These are phyloP conservation scores for Globisporangium uncinulatum DNA, from an alignment of 352 stramenopile species.

Conservation along the genomic window DNA sequence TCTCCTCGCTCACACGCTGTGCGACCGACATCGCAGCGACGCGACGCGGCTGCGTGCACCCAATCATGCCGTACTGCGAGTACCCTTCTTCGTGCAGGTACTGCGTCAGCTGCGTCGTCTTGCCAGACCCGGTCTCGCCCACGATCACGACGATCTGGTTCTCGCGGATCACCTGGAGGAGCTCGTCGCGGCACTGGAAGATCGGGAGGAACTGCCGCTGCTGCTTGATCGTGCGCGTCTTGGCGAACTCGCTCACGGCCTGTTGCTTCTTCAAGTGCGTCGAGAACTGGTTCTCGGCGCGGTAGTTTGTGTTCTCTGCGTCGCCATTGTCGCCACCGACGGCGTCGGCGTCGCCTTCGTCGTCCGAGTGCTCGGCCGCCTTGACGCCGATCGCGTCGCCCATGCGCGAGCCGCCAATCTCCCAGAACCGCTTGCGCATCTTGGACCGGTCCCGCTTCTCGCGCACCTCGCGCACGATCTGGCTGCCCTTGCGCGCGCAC, in stretches of 20 bases:
- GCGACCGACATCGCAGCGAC: constrained; percentile 99
- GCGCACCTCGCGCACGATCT: constrained; percentile 68
- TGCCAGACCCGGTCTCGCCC: constrained; percentile 96
- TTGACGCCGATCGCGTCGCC: constrained; percentile 94
- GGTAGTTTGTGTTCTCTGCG: constrained; percentile 84
- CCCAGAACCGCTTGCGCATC: constrained; percentile 99
- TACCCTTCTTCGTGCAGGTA: constrained; percentile 92
- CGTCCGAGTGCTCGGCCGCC: constrained; percentile 41
- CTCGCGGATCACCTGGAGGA: constrained; percentile 96
- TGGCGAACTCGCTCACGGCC: constrained; percentile 94
- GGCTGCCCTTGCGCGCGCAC: constrained; percentile 92
- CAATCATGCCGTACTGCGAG: constrained; percentile 88
- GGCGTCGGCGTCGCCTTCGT: constrained; percentile 48
- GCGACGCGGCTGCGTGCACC: constrained; percentile 97
- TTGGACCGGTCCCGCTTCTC: constrained; percentile 83
- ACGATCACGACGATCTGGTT: constrained; percentile 99
- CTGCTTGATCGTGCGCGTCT: constrained; percentile 93
- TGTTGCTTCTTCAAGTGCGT: constrained; percentile 91
- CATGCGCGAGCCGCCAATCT: constrained; percentile 96
- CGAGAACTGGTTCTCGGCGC: constrained; percentile 93
- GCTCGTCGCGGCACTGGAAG: constrained; percentile 92
- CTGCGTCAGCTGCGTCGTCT: constrained; percentile 98
- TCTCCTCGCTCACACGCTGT: constrained; percentile 97
- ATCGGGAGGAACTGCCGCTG: constrained; percentile 97
- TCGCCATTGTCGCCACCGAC: constrained; percentile 31